Evolutionary conservation across 495 filamentous ascomycete genomes (phyloP), one percentile per base, ranked within the genome.

Genomic region (Acidomyces sp.): DNA sequence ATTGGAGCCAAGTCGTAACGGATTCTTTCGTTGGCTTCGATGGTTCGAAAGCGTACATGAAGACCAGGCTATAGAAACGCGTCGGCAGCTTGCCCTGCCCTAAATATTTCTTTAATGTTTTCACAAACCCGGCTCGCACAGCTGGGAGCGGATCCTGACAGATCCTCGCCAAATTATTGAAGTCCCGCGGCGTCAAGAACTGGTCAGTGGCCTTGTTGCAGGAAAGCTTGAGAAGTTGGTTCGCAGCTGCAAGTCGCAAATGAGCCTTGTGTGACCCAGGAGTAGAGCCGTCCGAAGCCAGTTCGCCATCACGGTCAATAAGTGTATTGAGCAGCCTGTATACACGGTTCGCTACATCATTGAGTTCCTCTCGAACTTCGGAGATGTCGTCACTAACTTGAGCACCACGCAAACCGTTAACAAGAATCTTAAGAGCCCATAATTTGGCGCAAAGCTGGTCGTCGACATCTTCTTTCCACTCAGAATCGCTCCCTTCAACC

Each of bases 21-120:
- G 77, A 77, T 27, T 75, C 72, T 52, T 75, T 78, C 58, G 92
- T 69, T 11, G 68, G 64, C 2, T 55, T 45, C 26, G 69, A 67
- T 3, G 90, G 90, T 61, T 99, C 90, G 49, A 85, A 94, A 1
- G 90, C 88, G 42, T 85, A 75, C 22, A 96, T 62, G 62, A 92
- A 96, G 4, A 88, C 68, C 30, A 93, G 74, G 5, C 79, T 79
- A 55, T 92, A 92, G 70, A 85, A 99, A 5, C 92, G 72, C 10
- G 68, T 53, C 1, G 77, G 68, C 6, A 99, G 70, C 11, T 19
- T 19, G 24, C 65, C 62, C 16, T 75, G 68, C 3, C 73, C 76
- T 2, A 87, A 71, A 52, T 86, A 82, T 62, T 93, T 95, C 56
- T 90, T 87, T 20, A 99, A 65, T 42, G 85, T 80, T 48, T 72